Evolutionary conservation across 768 basidiomycete species (phyloP), one percentile per base, ranked within the genome.

Genomic region (Candolleomyces efflorescens): DNA sequence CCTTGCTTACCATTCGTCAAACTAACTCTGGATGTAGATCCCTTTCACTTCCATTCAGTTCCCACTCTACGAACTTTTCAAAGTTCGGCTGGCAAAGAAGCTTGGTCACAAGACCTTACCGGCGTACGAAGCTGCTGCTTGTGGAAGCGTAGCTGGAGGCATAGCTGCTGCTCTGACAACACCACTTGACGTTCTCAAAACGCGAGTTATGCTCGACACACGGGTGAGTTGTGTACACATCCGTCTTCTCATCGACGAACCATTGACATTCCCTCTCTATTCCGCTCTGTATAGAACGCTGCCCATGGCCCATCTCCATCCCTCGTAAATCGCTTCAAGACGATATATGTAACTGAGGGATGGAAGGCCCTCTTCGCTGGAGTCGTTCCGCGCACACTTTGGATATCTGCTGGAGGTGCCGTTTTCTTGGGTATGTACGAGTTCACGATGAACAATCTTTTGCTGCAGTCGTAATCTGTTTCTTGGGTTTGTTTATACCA

Each of bases 391-490:
- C 82, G 97, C 68, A 98, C 95, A 39, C 68, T 97, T 53, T 98
- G 96, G 90, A 98, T 99, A 66, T 94, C 93, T 1, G 86, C 92
- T 2, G 97, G 97, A 2, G 97, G 97, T 2, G 94, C 95, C 0
- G 93, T 98, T 0, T 99, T 99, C 71, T 78, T 99, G 23, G 97
- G 97, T n/a, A 87, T 93, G 49, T 99, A 98, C 65, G 96, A 99
- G 70, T 88, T 85, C 82, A 84, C 79, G 0, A 75, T 87, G 3
- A 76, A 81, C 64, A 74, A 78, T 2, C 68, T 90, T 36, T 38
- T 45, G 22, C 38, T 44, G 15, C 38, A 10, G n/a, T 51, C 39
- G 56, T 18, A 52, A 32, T 32, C 32, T 32, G 32, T 11, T 32
- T 32, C 32, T 11, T 32, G 6, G 32, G 32, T 32, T 32, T n/a